These are phyloP conservation scores for Prunus padus DNA, from an alignment of 306 rosid species.

Conservation along the genomic window DNA sequence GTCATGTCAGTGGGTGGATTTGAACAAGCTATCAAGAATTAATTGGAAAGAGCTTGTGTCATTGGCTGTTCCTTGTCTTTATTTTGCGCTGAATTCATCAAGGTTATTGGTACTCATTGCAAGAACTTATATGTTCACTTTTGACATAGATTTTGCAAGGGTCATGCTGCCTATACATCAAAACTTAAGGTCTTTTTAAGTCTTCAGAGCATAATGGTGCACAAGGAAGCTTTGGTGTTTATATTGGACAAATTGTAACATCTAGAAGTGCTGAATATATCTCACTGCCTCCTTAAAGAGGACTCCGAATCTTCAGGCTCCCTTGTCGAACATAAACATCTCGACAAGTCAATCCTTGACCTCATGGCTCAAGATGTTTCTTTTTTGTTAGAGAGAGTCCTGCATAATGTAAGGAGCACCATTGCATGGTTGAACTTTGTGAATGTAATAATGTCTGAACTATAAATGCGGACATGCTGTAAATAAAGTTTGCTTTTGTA, in stretches of 20 bases:
- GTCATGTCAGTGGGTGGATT: neutral
- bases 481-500: neutral
- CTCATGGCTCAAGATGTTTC: neutral
- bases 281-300: constrained; percentile 15
- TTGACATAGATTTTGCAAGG: neutral
- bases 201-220: neutral
- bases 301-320: neutral
- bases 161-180: neutral
- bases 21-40: constrained; percentile 5
- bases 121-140: constrained; percentile 11
- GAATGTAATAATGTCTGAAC: too few species aligned
- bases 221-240: constrained; percentile 3
- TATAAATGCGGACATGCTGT: too few species aligned
- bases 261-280: constrained; percentile 28
- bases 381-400: neutral
- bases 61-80: constrained; percentile 16
- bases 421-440: neutral
- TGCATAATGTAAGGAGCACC: neutral
- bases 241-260: neutral
- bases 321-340: neutral
- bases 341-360: neutral
- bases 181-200: constrained; percentile 22
- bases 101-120: constrained; percentile 3
- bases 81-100: neutral
- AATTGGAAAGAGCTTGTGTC: constrained; percentile 34